Conservation (phyloP, 2,329 filamentous ascomycete species). For the Ophiostoma angusticollis region DNA sequence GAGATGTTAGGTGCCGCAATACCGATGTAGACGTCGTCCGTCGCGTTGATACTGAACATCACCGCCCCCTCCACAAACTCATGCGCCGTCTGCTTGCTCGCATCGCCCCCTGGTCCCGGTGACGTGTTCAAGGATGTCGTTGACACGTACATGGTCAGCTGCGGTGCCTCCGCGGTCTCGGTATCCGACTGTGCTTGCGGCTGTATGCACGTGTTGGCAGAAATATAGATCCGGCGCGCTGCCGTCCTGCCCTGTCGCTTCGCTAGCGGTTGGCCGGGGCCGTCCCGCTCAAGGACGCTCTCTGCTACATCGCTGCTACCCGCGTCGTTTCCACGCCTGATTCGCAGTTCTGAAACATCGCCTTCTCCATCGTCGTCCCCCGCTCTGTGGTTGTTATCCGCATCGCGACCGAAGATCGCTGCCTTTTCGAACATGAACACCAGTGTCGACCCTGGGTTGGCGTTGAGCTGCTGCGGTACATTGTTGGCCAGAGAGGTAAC, state of each 20-base stretch:
- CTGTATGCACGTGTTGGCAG: constrained; percentile 75
- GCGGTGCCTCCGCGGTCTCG: constrained; percentile 42
- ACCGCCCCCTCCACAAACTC: constrained; percentile 58
- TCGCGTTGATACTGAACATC: constrained; percentile 47
- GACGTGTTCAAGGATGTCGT: constrained; percentile 47
- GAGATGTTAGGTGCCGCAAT: constrained; percentile 58
- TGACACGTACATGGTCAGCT: constrained; percentile 69
- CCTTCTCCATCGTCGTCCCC: not conserved
- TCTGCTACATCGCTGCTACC: constrained; percentile 13
- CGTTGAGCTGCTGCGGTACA: constrained; percentile 41
- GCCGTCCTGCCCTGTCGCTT: constrained; percentile 16
- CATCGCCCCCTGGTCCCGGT: constrained; percentile 47
- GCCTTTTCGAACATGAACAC: constrained; percentile 51
- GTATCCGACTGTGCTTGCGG: constrained; percentile 41
- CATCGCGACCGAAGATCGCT: constrained; percentile 32
- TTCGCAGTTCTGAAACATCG: constrained; percentile 15
- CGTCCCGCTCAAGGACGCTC: constrained; percentile 2
- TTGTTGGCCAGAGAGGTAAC: constrained; percentile 51
- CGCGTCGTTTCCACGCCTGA: constrained; percentile 14
- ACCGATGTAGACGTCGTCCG: constrained; percentile 60
- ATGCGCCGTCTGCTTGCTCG: constrained; percentile 30
- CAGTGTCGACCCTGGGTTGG: constrained; percentile 48
- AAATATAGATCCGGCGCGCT: constrained; percentile 55
- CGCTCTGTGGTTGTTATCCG: constrained; percentile 14
- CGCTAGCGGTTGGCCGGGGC: not conserved